Base-by-base conservation (phyloP, 1,284 basidiomycete species). In the Ustilago loliicola region DNA sequence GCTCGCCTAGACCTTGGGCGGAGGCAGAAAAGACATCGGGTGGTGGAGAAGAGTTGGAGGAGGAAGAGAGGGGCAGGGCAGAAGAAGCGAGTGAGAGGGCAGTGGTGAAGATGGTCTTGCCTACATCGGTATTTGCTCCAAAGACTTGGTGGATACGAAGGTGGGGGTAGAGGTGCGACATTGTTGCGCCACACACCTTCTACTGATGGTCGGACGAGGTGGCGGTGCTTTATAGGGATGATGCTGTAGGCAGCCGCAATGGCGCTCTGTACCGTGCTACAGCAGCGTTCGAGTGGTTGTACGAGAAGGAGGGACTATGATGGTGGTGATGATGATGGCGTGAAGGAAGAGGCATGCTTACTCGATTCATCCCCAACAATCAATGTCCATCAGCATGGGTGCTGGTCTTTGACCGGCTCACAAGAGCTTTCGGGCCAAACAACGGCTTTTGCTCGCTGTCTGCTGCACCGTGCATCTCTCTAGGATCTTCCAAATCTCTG, bases 81-180 rank as follows among this genome's bases (percentile, higher is more conserved):
- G 81, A 72, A 8, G 80, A 80, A 23, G 85, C 85, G 21, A 85
- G 72, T 29, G 77, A 81, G 45, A 85, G 75, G 2, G 81, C 85
- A 6, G 85, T 86, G n/a, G 84, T 76, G 64, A 86, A 84, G 61
- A 86, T 82, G 19, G 85, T 85, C 77, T 86, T 86, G 68, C 85
- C 85, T 1, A 85, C 85, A 54, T 86, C 85, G 7, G 85, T 86
- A 64, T 85, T 84, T 15, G 85, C 84, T 21, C 85, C 85, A 77
- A 86, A 85, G 25, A 86, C 71, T 58, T 86, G 82, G 48, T 77
- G 80, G 29, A 82, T 45, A 6, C 82, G 67, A 6, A 84, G 66
- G 32, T 80, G 72, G 10, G 77, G 77, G 55, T 79, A 79, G 51
- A 79, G 72, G 27, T 79, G 72, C 4, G 77, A 68, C 77, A 79